Conservation (phyloP, 306 rosid species). For the Macrotyloma uniflorum region DNA sequence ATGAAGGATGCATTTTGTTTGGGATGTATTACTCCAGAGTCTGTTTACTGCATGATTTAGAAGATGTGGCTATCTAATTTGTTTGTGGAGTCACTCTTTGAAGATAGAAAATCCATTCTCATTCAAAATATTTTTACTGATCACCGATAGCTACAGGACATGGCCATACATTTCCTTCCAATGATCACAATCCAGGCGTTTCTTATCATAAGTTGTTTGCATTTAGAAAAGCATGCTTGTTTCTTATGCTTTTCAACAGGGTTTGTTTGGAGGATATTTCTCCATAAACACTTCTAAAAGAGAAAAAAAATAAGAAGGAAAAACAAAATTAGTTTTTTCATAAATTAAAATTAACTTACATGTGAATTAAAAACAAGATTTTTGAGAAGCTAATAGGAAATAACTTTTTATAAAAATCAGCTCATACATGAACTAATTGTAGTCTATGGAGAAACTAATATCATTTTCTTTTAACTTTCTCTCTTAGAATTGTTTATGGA, state of each 20-base stretch:
- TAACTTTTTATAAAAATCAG: too few species aligned
- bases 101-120: not conserved
- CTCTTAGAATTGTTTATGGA: too few species aligned
- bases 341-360: too few species aligned
- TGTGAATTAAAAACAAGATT: too few species aligned
- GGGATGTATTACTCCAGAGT: not conserved
- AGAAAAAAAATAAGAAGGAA: too few species aligned
- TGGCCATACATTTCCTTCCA: conserved; percentile 1
- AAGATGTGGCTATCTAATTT: not conserved
- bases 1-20: conserved; percentile 9
- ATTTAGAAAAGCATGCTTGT: not conserved
- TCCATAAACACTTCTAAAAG: too few species aligned
- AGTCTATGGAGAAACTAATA: too few species aligned
- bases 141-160: not conserved
- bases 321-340: too few species aligned
- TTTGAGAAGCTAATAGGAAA: too few species aligned
- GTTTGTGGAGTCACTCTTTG: not conserved
- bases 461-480: too few species aligned
- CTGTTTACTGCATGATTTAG: conserved; percentile 7
- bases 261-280: too few species aligned
- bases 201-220: not conserved
- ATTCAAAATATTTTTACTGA: not conserved
- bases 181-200: not conserved
- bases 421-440: too few species aligned
- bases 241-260: not conserved